Evolutionary conservation across 805 yeast genomes (phyloP).

Genomic region (Yarrowia porcina): DNA sequence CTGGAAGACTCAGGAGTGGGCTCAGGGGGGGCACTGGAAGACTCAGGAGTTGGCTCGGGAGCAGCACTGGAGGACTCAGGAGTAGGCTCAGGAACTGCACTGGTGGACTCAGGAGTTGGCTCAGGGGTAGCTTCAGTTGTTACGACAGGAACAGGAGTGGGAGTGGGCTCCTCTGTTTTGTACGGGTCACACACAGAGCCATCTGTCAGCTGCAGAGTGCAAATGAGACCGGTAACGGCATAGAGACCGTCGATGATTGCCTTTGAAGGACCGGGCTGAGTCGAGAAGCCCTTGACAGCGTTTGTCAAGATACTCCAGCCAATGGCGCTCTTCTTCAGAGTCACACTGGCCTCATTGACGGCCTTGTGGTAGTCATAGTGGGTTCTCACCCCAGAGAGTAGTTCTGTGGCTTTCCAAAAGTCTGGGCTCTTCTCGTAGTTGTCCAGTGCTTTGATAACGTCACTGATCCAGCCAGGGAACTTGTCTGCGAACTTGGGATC

Average conservation of each 20-base stretch:
- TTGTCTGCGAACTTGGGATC: not conserved
- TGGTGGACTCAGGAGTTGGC: no score
- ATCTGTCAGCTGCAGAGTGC: not conserved
- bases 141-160: not conserved
- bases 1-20: no score
- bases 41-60: no score
- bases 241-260: not conserved
- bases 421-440: not conserved
- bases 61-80: no score
- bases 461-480: not conserved
- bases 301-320: not conserved
- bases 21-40: no score
- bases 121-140: no score
- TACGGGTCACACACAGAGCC: no score
- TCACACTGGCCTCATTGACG: not conserved
- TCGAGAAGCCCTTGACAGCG: not conserved
- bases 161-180: no score
- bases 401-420: not conserved
- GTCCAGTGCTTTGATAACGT: not conserved
- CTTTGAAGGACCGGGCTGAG: not conserved
- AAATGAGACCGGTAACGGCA: not conserved
- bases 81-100: no score
- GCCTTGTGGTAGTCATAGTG: not conserved
- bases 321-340: not conserved
- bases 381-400: not conserved